Percentiles rank a stretch among this genome's conserved stretches.
Evolutionary conservation across 2,329 filamentous ascomycete genomes (phyloP).

Genomic region (Teratosphaeria gauchensis): DNA sequence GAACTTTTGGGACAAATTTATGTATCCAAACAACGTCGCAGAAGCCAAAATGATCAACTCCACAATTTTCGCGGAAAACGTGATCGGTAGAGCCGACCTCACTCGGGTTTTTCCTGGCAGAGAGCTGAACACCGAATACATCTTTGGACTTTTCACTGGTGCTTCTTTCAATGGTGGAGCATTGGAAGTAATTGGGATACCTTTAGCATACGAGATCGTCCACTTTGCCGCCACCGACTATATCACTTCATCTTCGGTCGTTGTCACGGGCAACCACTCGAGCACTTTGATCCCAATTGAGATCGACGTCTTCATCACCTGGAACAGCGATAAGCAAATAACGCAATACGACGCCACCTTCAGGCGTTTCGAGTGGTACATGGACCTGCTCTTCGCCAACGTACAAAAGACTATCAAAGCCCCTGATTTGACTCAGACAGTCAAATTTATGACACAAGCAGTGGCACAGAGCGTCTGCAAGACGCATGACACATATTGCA

Average conservation of each 20-base stretch:
- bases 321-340: conserved; percentile 1
- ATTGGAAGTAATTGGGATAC: background rate
- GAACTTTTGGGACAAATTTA: background rate
- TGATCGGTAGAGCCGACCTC: conserved; percentile 1
- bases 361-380: background rate
- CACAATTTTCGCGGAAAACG: background rate
- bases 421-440: background rate
- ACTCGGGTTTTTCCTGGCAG: background rate
- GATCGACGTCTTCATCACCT: conserved; percentile 1
- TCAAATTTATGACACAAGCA: background rate
- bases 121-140: conserved; percentile 2
- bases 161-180: background rate
- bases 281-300: background rate
- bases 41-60: conserved; percentile 1
- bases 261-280: background rate
- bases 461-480: conserved; percentile 1
- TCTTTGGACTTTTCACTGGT: conserved; percentile 4
- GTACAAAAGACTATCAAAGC: background rate
- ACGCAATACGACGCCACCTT: conserved; percentile 3
- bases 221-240: conserved; percentile 1
- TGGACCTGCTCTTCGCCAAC: background rate
- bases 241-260: background rate
- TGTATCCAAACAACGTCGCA: conserved; percentile 1
- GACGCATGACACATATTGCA: background rate
- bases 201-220: conserved; percentile 1